These are phyloP conservation scores for Aureobasidium sp. DNA, from an alignment of 2,329 filamentous ascomycete species.

Conservation along the genomic window DNA sequence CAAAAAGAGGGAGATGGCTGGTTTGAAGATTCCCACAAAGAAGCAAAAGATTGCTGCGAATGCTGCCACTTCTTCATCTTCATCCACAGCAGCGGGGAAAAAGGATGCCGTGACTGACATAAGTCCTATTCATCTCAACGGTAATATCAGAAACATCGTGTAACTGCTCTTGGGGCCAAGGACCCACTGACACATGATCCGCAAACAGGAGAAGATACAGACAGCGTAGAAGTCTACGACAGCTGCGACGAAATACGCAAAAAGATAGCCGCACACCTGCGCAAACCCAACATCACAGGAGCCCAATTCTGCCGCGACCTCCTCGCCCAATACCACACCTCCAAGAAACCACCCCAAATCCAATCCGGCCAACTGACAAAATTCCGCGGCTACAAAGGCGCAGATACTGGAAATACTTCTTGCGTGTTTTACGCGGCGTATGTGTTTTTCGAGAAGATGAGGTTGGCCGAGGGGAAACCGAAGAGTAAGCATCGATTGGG, in stretches of 20 bases:
- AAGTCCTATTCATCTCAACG: constrained; percentile 13
- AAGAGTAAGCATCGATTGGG: constrained; percentile 44
- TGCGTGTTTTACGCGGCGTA: constrained; percentile 46
- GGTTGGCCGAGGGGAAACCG: constrained; percentile 42
- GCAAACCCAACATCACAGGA: constrained; percentile 41
- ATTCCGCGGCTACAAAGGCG: constrained; percentile 44
- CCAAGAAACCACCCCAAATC: constrained; percentile 28
- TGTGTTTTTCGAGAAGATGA: constrained; percentile 51
- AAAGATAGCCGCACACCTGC: constrained; percentile 46
- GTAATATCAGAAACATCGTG: background rate
- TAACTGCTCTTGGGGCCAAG: background rate
- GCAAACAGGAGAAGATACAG: constrained; percentile 36
- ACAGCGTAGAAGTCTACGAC: constrained; percentile 44
- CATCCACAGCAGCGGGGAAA: background rate
- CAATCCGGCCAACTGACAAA: constrained; percentile 37
- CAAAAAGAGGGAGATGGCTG: constrained; percentile 42
- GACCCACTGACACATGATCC: background rate
- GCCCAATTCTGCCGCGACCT: constrained; percentile 45
- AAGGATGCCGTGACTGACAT: constrained; percentile 10
- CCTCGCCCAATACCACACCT: constrained; percentile 30
- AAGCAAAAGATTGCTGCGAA: constrained; percentile 31
- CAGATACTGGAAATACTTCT: constrained; percentile 40
- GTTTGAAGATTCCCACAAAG: constrained; percentile 31
- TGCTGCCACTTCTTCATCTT: constrained; percentile 3
- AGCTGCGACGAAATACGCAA: constrained; percentile 49